Conservation (phyloP, 2,329 filamentous ascomycete species). For the Pestalotiopsis sp. region DNA sequence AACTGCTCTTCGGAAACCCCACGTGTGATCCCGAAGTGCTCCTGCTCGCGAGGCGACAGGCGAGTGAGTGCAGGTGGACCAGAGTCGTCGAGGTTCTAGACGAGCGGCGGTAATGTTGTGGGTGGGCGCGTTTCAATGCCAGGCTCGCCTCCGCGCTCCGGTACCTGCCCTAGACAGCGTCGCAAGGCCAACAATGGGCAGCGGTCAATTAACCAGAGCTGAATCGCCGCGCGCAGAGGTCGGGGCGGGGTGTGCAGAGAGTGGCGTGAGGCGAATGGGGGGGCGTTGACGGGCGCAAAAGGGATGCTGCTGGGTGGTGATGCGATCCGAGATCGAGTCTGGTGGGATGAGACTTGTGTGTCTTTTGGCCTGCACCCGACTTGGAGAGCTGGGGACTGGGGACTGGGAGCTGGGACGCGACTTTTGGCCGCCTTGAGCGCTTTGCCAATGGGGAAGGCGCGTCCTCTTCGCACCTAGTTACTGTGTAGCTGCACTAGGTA, state of each 20-base stretch:
- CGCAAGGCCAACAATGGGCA: background rate
- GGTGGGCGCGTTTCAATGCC: background rate
- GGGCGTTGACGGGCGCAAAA: background rate
- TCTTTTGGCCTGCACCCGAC: background rate
- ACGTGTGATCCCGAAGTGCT: conserved; percentile 8
- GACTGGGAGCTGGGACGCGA: conserved; percentile 8
- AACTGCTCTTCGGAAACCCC: background rate
- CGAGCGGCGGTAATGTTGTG: background rate
- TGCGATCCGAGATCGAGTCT: conserved; percentile 3
- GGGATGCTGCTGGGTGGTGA: conserved; percentile 5
- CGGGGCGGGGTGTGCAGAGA: background rate
- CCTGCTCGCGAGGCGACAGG: background rate
- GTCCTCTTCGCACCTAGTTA: background rate
- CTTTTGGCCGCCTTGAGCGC: background rate
- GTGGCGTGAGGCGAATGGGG: background rate
- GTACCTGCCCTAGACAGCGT: background rate
- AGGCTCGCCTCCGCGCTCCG: background rate
- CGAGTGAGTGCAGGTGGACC: background rate
- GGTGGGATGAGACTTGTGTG: conserved; percentile 3
- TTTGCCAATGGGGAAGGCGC: conserved; percentile 14
- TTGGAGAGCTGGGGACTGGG: background rate
- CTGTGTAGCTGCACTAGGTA: background rate
- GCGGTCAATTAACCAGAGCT: background rate
- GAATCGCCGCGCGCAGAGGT: background rate
- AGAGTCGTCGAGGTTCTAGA: background rate